phyloP scores from a whole-genome alignment of 148 eudicot genomes.

The Cornus suecica region DNA sequence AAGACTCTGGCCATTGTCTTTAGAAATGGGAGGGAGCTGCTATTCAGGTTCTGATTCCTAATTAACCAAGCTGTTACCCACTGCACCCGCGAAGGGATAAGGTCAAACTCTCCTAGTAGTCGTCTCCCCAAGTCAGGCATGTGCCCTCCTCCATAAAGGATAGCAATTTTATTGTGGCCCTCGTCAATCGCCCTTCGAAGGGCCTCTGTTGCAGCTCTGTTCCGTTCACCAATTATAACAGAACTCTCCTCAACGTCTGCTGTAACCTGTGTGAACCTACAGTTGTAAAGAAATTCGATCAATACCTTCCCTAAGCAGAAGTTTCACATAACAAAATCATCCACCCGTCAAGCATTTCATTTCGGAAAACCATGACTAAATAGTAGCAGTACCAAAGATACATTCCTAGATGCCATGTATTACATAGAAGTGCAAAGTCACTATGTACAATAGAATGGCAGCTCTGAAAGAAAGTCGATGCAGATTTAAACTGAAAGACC shows the following conservation, averaged over 20 bases:
- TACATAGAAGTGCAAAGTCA: background rate
- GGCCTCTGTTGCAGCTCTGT: slow-evolving; percentile 76
- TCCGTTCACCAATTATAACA: slow-evolving; percentile 93
- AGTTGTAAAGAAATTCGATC: slow-evolving; percentile 7
- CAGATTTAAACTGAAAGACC: background rate
- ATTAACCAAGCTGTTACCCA: slow-evolving; percentile 98
- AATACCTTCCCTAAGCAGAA: background rate
- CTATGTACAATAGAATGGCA: background rate
- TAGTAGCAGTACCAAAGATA: background rate
- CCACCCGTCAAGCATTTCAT: background rate
- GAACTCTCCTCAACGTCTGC: slow-evolving; percentile 82
- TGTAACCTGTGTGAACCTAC: slow-evolving; percentile 72
- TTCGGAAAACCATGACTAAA: too few species aligned
- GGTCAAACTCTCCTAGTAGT: slow-evolving; percentile 67
- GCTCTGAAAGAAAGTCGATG: background rate
- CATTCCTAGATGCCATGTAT: background rate
- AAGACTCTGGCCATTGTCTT: slow-evolving; percentile 59
- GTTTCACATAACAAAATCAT: background rate
- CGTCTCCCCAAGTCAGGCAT: slow-evolving; percentile 97
- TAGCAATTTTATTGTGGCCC: slow-evolving; percentile 85
- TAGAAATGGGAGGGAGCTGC: slow-evolving; percentile 63
- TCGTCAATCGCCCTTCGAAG: slow-evolving; percentile 62
- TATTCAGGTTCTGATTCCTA: slow-evolving; percentile 45
- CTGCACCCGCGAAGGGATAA: slow-evolving; percentile 66
- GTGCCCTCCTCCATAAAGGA: slow-evolving; percentile 95